Base-by-base conservation (phyloP, 2,329 filamentous ascomycete species). In the Rutstroemia sp. region DNA sequence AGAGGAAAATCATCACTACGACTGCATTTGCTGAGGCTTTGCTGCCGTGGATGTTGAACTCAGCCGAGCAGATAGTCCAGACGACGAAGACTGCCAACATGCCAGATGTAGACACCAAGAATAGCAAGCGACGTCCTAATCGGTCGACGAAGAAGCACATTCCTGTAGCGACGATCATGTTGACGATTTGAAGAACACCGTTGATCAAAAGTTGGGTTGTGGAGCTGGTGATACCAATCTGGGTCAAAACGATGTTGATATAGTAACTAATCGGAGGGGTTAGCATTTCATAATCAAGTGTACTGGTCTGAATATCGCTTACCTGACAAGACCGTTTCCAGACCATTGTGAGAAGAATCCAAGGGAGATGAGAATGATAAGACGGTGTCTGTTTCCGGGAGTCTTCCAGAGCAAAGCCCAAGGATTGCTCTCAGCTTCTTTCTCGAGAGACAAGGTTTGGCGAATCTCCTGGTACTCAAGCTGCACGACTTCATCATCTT, bases 291-390 rank as follows among this genome's bases (percentile, higher is more conserved):
- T 17, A 14, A 10, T 16, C 7, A 12, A 34, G 39, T 17, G 16
- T 21, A 3, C 12, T 25, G 25, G 17, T 42, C 4, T 21, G 19
- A 44, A 44, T 6, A 4, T 9, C 25, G 30, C 48, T 52, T 14
- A 56, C 54, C 54, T 56, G 34, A 76, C 73, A 8, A 78, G 64
- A 44, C 73, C 75, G 60, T 81, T 81, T 38, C 79, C 80, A 54
- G 74, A 78, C 77, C 78, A 82, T 60, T 83, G 80, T 8, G 76
- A 77, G 70, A 82, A 82, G 58, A 81, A 70, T 58, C 79, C 79
- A 7, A 78, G 71, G 21, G 74, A 72, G 48, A 81, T 67, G n/a
- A 78, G 69, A 55, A 84, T 80, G 49, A 80, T 65, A 27, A 81
- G 69, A 38, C 80, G 73, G 61, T 77, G 75, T 39, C 79, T 74